These are phyloP conservation scores for Cladophialophora chaetospira DNA, from an alignment of 2,329 filamentous ascomycete genomes.

Conservation along the genomic window DNA sequence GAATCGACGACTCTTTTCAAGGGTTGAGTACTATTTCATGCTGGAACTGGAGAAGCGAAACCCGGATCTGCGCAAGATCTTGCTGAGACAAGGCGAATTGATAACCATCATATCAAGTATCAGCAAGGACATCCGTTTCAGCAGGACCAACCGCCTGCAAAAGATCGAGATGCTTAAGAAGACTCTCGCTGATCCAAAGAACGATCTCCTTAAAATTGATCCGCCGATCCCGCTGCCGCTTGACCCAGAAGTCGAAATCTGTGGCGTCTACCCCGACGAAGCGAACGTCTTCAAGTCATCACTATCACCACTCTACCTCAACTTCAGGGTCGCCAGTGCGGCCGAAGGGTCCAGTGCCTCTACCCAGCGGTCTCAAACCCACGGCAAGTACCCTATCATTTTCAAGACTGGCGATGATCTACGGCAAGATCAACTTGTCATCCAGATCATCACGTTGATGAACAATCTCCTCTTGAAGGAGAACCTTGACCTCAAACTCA, in stretches of 20 bases:
- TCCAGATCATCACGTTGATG: conserved; percentile 97
- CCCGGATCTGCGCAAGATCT: conserved; percentile 69
- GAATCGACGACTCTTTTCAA: conserved; percentile 83
- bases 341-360: conserved; percentile 9
- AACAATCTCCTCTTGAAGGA: conserved; percentile 93
- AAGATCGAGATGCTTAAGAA: conserved; percentile 85
- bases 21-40: conserved; percentile 97
- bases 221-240: conserved; percentile 84
- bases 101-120: conserved; percentile 85
- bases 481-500: conserved; percentile 91
- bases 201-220: conserved; percentile 80
- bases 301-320: conserved; percentile 84
- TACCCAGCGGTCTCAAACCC: conserved; percentile 39
- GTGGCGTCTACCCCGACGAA: conserved; percentile 79
- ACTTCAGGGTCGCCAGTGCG: conserved; percentile 72
- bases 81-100: conserved; percentile 86
- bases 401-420: conserved; percentile 98
- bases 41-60: conserved; percentile 76
- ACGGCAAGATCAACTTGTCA: conserved; percentile 93
- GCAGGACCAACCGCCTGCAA: conserved; percentile 72
- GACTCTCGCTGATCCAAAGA: conserved; percentile 82
- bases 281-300: conserved; percentile 95
- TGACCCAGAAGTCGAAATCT: conserved; percentile 78
- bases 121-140: conserved; percentile 81
- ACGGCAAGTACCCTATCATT: conserved; percentile 82